These are phyloP conservation scores for Trichophyton simii DNA, from an alignment of 2,329 filamentous ascomycete genomes.

Conservation along the genomic window DNA sequence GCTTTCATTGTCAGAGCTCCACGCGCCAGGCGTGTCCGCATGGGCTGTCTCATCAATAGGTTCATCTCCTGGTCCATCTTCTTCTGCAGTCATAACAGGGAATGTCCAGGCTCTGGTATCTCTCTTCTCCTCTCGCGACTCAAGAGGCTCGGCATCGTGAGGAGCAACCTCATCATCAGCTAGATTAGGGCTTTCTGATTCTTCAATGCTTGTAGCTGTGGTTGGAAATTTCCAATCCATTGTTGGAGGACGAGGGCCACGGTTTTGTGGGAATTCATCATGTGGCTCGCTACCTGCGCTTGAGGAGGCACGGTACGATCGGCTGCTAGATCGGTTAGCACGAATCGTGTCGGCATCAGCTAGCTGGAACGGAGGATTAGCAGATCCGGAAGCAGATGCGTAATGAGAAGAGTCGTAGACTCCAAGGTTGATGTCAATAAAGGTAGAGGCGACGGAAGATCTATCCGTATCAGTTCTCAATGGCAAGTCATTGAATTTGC, in stretches of 20 bases:
- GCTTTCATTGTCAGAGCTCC: constrained; percentile 4
- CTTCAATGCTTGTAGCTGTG: constrained; percentile 3
- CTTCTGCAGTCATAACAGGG: constrained; percentile 28
- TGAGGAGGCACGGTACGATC: constrained; percentile 29
- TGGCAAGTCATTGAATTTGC: constrained; percentile 43
- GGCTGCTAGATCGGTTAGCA: constrained; percentile 41
- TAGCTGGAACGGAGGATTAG: constrained; percentile 39
- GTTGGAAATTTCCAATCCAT: constrained; percentile 37
- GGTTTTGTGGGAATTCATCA: constrained; percentile 20
- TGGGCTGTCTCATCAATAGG: constrained; percentile 3
- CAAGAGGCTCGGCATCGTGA: constrained; percentile 10
- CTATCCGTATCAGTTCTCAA: constrained; percentile 35
- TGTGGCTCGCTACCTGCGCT: constrained; percentile 20
- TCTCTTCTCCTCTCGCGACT: constrained; percentile 19
- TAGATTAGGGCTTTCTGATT: constrained; percentile 3
- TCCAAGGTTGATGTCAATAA: constrained; percentile 46
- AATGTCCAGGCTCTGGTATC: constrained; percentile 45
- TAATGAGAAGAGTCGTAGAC: constrained; percentile 39
- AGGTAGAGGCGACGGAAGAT: constrained; percentile 37
- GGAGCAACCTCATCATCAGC: constrained; percentile 2
- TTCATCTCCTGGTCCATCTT: constrained; percentile 11
- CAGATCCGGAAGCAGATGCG: constrained; percentile 39
- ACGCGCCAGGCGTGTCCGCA: background rate
- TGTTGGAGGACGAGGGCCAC: constrained; percentile 32
- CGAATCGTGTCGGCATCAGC: constrained; percentile 44